A percentile compares a stretch with the other conserved stretches of the same genome.
Evolutionary conservation across 2,329 filamentous ascomycete genomes (phyloP).

Genomic region (Sarocladiaceae sp.): DNA sequence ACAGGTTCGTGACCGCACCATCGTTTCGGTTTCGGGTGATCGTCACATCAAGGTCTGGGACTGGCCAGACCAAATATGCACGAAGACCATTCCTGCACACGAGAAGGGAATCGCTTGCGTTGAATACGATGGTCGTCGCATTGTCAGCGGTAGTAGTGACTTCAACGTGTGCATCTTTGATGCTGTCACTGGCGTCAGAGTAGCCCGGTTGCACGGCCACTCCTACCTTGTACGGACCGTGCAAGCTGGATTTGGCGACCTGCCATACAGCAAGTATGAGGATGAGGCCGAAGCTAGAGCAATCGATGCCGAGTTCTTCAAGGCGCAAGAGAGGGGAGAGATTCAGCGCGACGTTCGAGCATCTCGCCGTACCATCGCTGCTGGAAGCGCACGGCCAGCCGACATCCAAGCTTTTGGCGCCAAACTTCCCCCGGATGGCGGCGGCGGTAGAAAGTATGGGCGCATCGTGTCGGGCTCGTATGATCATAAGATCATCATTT

Average conservation of each 20-base stretch:
- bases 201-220: conserved; percentile 80
- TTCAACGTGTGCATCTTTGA: conserved; percentile 96
- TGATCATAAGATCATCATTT: conserved; percentile 91
- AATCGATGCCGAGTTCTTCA: conserved; percentile 68
- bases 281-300: conserved; percentile 65
- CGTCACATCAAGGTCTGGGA: conserved; percentile 93
- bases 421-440: conserved; percentile 83
- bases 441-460: conserved; percentile 80
- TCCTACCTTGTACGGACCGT: conserved; percentile 83
- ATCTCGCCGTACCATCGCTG: conserved; percentile 44
- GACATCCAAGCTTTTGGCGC: conserved; percentile 77
- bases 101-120: conserved; percentile 96
- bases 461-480: conserved; percentile 98
- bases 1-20: conserved; percentile 75
- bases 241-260: conserved; percentile 88
- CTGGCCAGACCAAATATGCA: conserved; percentile 70
- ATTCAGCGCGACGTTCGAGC: conserved; percentile 30
- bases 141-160: conserved; percentile 94
- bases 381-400: conserved; percentile 67
- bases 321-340: conserved; percentile 45
- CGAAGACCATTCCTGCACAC: conserved; percentile 77
- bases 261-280: conserved; percentile 71
- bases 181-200: conserved; percentile 75
- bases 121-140: conserved; percentile 87
- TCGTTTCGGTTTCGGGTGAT: conserved; percentile 93